phyloP scores from a whole-genome alignment of 2,329 filamentous ascomycete species.

The Pseudogymnoascus sp. region DNA sequence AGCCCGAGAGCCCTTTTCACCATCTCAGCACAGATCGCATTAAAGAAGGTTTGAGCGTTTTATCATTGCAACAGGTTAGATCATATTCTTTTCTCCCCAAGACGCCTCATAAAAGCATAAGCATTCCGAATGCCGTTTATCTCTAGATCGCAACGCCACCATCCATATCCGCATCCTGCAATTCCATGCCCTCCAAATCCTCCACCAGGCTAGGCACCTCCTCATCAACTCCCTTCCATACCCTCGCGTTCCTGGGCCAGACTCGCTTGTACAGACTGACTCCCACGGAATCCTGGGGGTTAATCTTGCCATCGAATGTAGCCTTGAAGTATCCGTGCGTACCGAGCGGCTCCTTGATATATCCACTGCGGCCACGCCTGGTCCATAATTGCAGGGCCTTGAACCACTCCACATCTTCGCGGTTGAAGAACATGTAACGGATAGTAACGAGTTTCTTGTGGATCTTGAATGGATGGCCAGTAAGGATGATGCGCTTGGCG shows the following conservation, averaged over 20 bases:
- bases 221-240: conserved; percentile 18
- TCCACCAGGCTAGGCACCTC: conserved; percentile 19
- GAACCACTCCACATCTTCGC: conserved; percentile 94
- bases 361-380: conserved; percentile 75
- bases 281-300: conserved; percentile 87
- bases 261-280: conserved; percentile 83
- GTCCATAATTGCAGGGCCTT: conserved; percentile 95
- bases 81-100: conserved; percentile 8
- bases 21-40: neutral
- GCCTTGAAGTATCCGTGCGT: conserved; percentile 99
- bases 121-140: conserved; percentile 3
- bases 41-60: neutral
- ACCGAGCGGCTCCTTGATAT: conserved; percentile 86
- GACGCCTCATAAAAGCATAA: neutral
- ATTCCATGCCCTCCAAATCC: conserved; percentile 21
- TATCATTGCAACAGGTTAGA: conserved; percentile 5
- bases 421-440: conserved; percentile 99
- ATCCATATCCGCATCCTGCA: conserved; percentile 13
- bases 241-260: conserved; percentile 62
- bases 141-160: conserved; percentile 3
- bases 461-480: conserved; percentile 96
- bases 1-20: neutral
- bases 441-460: conserved; percentile 96
- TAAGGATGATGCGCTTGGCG: conserved; percentile 87
- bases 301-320: conserved; percentile 91